Base-by-base conservation (phyloP, 306 rosid genomes). In the Calophaca sinica region DNA sequence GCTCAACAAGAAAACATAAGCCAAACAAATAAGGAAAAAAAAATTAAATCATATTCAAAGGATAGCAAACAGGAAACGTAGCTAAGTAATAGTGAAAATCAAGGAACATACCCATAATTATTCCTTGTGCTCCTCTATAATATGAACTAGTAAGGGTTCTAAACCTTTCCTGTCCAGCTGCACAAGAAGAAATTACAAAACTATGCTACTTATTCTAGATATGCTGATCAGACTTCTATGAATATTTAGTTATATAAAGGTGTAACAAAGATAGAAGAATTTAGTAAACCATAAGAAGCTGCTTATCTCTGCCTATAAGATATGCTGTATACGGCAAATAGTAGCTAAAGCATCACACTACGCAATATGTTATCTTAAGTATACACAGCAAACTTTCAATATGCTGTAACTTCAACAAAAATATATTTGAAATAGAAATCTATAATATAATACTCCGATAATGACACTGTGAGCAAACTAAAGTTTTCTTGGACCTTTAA, bases 161-260 rank as follows among this genome's bases (percentile, higher is more conserved):
- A 73, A 92, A 92, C 75, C 93, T 87, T 84, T 92, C 97, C 70
- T 92, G 96, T 57, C 97, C 97, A 80, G 97, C 97, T 92, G 87
- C 81, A 75, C 6, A 9, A 76, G 5, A 45, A 58, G 46, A 45
- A 66, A 76, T 41, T 31, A 68, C 49, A 42, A 46, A 61, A 70
- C 60, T 48, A 66, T 48, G 33, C 36, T 46, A 50, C 7, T 15
- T 48, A 68, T 59, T 54, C 50, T 33, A 41, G 52, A 74, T 59
- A 82, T 66, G 76, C 15, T 15, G 68, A 6, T 15, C 15, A 32
- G 42, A 74, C 61, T 53, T 10, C 66, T 29, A 67, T 14, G 26
- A 72, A 5, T 33, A 44, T 26, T 59, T 51, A 11, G 15, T 62
- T 32, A 79, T 5, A 28, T 10, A 53, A 60, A 53, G 36, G 77